Percentiles rank a stretch among this genome's conserved stretches.
Conservation (phyloP, 441 rosid species). For the Gossypium davidsonii region DNA sequence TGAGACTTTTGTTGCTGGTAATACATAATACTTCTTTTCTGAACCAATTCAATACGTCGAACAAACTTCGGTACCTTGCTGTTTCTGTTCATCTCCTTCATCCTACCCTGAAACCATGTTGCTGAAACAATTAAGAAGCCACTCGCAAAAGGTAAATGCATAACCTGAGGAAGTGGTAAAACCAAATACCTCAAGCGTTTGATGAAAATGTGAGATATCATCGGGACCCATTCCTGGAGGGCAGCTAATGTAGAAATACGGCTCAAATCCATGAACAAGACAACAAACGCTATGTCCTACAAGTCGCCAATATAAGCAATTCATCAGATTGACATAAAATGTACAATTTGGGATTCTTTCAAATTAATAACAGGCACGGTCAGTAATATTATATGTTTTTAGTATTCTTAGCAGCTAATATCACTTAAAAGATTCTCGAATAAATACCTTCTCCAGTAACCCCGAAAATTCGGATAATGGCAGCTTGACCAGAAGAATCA, state of each 20-base stretch:
- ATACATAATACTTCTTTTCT: slow-evolving; percentile 81
- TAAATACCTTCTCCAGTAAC: slow-evolving; percentile 78
- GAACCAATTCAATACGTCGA: slow-evolving; percentile 61
- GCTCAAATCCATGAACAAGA: slow-evolving; percentile 93
- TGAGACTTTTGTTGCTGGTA: slow-evolving; percentile 79
- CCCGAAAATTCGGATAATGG: slow-evolving; percentile 79
- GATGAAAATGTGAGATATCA: slow-evolving; percentile 74
- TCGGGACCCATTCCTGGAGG: slow-evolving; percentile 92
- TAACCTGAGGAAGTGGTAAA: not conserved
- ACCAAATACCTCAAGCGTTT: slow-evolving; percentile 70
- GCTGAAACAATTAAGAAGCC: slow-evolving; percentile 6
- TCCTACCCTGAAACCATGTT: slow-evolving; percentile 48
- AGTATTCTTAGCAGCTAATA: not conserved
- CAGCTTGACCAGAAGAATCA: slow-evolving; percentile 68
- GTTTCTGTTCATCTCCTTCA: slow-evolving; percentile 70
- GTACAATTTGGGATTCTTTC: not conserved
- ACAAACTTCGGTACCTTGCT: slow-evolving; percentile 58
- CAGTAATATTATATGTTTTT: not conserved
- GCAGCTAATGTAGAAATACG: slow-evolving; percentile 82
- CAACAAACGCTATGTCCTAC: slow-evolving; percentile 94
- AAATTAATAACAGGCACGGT: not conserved
- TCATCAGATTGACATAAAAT: not conserved
- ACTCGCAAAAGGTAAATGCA: not conserved
- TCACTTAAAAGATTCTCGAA: not conserved
- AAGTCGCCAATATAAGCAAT: slow-evolving; percentile 13